Conservation (phyloP, 2,329 filamentous ascomycete species). For the Colletotrichum lentis region DNA sequence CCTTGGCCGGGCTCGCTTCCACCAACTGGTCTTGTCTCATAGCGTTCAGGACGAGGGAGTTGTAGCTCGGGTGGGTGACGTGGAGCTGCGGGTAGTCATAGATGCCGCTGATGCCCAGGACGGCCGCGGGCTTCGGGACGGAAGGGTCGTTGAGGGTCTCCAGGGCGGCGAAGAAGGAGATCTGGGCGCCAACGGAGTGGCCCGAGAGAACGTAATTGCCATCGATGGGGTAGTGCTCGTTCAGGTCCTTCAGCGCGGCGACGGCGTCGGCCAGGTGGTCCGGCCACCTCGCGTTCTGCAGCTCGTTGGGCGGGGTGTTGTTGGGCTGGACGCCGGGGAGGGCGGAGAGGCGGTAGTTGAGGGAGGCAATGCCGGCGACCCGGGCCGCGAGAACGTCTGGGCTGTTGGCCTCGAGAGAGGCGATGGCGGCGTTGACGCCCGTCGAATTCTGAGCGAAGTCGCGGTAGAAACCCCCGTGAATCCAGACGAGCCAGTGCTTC, state of each 20-base stretch:
- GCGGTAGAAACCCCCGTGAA: conserved; percentile 32
- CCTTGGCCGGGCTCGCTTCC: conserved; percentile 61
- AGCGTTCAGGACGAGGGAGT: conserved; percentile 64
- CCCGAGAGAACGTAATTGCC: conserved; percentile 26
- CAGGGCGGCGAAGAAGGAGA: conserved; percentile 17
- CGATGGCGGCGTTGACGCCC: conserved; percentile 15
- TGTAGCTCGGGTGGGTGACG: conserved; percentile 60
- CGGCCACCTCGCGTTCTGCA: conserved; percentile 29
- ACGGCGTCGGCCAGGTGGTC: conserved; percentile 27
- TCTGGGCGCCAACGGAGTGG: conserved; percentile 33
- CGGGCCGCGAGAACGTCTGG: conserved; percentile 1
- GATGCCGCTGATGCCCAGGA: conserved; percentile 71
- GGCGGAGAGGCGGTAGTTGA: conserved; percentile 29
- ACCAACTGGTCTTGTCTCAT: conserved; percentile 62
- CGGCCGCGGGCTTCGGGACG: conserved; percentile 52
- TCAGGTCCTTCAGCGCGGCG: conserved; percentile 24
- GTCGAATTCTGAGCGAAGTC: conserved; percentile 31
- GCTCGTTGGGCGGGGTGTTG: conserved; percentile 21
- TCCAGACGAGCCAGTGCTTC: conserved; percentile 29
- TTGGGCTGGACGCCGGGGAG: conserved; percentile 30
- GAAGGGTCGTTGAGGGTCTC: conserved; percentile 11
- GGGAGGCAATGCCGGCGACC: conserved; percentile 22
- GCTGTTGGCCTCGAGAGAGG: conserved; percentile 21
- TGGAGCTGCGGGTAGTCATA: conserved; percentile 69
- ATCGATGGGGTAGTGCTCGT: conserved; percentile 11